phyloP scores from a whole-genome alignment of 306 rosid species.

The Quillaja saponaria region DNA sequence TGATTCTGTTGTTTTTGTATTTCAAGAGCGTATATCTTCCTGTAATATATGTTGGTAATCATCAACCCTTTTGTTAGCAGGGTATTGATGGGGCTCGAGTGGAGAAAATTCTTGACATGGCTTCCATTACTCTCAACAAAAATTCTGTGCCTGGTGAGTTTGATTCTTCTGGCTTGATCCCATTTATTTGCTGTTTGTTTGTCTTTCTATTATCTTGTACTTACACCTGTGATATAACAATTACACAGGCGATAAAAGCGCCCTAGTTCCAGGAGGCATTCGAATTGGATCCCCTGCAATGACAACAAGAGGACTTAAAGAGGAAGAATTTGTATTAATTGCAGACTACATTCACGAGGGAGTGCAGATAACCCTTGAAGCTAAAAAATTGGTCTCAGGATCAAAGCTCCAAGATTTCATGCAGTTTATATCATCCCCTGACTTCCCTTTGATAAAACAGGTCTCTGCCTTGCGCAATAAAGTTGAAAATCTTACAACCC shows the following conservation, averaged over 20 bases:
- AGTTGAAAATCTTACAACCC: slow-evolving; percentile 81
- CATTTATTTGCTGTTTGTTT: slow-evolving; percentile 7
- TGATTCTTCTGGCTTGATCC: slow-evolving; percentile 4
- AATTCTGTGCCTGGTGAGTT: slow-evolving; percentile 87
- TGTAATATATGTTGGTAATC: slow-evolving; percentile 26
- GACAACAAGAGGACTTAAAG: slow-evolving; percentile 89
- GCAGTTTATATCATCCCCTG: slow-evolving; percentile 62
- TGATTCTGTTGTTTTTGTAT: too few species aligned
- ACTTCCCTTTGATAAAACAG: slow-evolving; percentile 53
- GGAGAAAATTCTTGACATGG: slow-evolving; percentile 94
- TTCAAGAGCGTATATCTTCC: too few species aligned
- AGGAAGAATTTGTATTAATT: slow-evolving; percentile 59
- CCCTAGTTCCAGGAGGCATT: slow-evolving; percentile 87
- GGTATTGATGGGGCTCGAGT: slow-evolving; percentile 94
- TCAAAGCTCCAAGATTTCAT: slow-evolving; percentile 81
- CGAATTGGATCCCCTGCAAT: slow-evolving; percentile 97
- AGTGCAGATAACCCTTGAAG: slow-evolving; percentile 65
- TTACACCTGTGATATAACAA: slow-evolving; percentile 10
- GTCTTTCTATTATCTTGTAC: slow-evolving; percentile 11
- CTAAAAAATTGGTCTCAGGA: slow-evolving; percentile 60
- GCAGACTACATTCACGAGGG: slow-evolving; percentile 92
- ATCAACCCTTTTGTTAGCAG: slow-evolving; percentile 35
- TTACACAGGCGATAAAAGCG: slow-evolving; percentile 81
- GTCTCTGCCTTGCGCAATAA: slow-evolving; percentile 58
- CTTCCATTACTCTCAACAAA: slow-evolving; percentile 89